Base-by-base conservation (phyloP, 2,329 filamentous ascomycete species). In the Paecilomyces dactylethromorphus region DNA sequence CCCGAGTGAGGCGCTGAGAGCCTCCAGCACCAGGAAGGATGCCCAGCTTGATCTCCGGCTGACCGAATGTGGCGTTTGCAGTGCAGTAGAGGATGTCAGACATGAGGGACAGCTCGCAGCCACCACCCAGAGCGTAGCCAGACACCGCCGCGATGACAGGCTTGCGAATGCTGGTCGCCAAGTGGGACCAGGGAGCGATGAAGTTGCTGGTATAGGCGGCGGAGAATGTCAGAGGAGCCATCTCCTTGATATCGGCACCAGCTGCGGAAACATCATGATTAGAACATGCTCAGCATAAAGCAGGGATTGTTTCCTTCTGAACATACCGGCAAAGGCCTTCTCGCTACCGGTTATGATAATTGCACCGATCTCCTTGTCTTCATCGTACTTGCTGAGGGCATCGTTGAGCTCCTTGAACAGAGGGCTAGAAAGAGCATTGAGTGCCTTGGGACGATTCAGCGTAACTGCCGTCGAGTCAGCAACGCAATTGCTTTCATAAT, bases 231-330 rank as follows among this genome's bases (percentile, higher is more conserved):
- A 97, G 85, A 61, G 91, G 87, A 31, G 91, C 90, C 94, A 99
- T 99, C 78, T 99, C 94, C 78, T 97, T 97, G 81, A 99, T 99
- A 76, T 99, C 94, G 61, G 94, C 94, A 56, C 94, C 94, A 52
- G 94, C 93, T 73, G 69, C 56, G 52, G 31, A 51, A 45, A 60
- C 59, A 15, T 11, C 7, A 56, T 2, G 18, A 31, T 35, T 51
- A 54, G 49, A 15, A 11, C n/a, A 33, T 54, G 53, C 7, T 2
- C 50, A 58, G n/a, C 39, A 45, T 45, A 45, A 45, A 5, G 39
- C 7, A 45, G 39, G n/a, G 39, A n/a, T 18, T 45, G 15, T 45
- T 45, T 10, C 7, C 11, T 18, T 45, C 8, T 8, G 57, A 35
- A 58, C 60, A 32, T 72, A 81, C 80, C 75, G 31, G 93, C 93